phyloP scores from a whole-genome alignment of 805 yeast species.

The Nakazawaea holstii region DNA sequence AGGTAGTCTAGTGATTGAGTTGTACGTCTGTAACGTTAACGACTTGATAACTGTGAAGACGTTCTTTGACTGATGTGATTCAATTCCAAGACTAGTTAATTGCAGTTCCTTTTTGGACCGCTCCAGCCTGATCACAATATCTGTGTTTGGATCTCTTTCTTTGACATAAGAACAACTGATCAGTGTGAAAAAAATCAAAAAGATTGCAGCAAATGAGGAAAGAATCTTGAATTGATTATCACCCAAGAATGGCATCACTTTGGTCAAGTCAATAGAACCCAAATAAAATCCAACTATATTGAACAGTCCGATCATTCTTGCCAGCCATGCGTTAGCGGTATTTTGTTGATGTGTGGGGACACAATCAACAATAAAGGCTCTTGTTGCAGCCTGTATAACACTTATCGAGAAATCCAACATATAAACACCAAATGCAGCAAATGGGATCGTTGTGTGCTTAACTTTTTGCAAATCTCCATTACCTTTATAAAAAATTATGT shows the following conservation, averaged over 20 bases:
- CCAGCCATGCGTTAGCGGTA: slow-evolving; percentile 62
- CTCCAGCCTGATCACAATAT: slow-evolving; percentile 32
- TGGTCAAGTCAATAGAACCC: slow-evolving; percentile 41
- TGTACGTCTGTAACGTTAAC: slow-evolving; percentile 27
- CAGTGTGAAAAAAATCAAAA: slow-evolving; percentile 34
- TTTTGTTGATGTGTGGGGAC: slow-evolving; percentile 54
- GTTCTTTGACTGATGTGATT: slow-evolving; percentile 14
- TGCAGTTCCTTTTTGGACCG: slow-evolving; percentile 27
- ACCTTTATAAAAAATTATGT: slow-evolving; percentile 21
- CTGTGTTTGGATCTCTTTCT: slow-evolving; percentile 45
- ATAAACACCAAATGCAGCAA: slow-evolving; percentile 50
- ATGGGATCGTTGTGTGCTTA: slow-evolving; percentile 32
- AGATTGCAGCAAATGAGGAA: slow-evolving; percentile 34
- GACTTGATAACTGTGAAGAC: slow-evolving; percentile 17
- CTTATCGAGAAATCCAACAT: slow-evolving; percentile 52
- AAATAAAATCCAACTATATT: slow-evolving; percentile 53
- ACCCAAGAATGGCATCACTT: slow-evolving; percentile 34
- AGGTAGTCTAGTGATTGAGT: slow-evolving; percentile 36
- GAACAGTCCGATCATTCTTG: slow-evolving; percentile 55
- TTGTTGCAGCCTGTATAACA: slow-evolving; percentile 53
- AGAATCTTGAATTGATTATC: slow-evolving; percentile 47
- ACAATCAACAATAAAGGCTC: slow-evolving; percentile 59
- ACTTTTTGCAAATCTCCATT: slow-evolving; percentile 17
- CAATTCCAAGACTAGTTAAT: slow-evolving; percentile 30
- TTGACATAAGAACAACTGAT: slow-evolving; percentile 34